Evolutionary conservation across 352 stramenopile genomes (phyloP).

Genomic region (Phytophthora sojae): DNA sequence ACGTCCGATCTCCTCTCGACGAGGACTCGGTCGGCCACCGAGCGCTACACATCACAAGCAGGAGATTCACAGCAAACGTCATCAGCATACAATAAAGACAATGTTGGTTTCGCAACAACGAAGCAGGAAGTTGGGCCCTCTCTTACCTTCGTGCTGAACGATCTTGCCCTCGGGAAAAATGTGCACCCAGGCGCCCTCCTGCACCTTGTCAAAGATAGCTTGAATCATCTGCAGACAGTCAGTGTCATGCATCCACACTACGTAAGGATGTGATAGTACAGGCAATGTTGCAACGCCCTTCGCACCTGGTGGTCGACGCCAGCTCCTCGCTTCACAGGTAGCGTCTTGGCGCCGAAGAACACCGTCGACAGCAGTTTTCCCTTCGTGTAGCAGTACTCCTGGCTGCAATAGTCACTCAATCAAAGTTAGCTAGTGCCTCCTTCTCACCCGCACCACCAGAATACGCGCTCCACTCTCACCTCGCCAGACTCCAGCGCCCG

Average conservation of each 20-base stretch:
- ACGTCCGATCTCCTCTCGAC: constrained; percentile 75
- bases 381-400: constrained; percentile 88
- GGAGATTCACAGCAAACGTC: not conserved
- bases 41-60: constrained; percentile 48
- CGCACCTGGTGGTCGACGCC: constrained; percentile 75
- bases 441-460: constrained; percentile 20
- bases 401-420: constrained; percentile 35
- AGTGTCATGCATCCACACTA: not conserved
- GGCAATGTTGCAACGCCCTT: not conserved
- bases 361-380: constrained; percentile 55
- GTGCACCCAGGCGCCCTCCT: constrained; percentile 85
- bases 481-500: constrained; percentile 79
- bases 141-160: constrained; percentile 64
- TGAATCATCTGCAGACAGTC: constrained; percentile 60
- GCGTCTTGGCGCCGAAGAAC: constrained; percentile 76
- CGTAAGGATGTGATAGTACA: not conserved
- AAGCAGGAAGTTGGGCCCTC: too few relatives aligned
- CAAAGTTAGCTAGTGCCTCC: not conserved
- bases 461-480: constrained; percentile 35
- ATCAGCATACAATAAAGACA: too few relatives aligned
- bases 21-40: constrained; percentile 67
- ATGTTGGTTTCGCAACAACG: not conserved
- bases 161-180: constrained; percentile 92
- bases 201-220: constrained; percentile 82
- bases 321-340: constrained; percentile 77